Evolutionary conservation across 164 flowering plant genomes (phyloP).

Genomic region (Vitis labrusca): DNA sequence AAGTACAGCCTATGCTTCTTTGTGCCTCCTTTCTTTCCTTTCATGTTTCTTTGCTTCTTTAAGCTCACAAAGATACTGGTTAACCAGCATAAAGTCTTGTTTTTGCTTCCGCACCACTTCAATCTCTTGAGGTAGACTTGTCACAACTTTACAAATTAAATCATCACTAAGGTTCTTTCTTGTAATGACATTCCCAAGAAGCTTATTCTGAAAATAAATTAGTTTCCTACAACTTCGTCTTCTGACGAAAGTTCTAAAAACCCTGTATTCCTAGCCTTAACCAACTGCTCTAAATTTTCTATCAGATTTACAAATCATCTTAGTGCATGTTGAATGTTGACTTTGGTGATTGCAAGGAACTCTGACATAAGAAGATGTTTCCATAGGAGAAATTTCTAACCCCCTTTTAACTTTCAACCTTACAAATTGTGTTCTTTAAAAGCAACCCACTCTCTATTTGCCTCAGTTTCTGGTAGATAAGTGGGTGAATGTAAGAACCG

Average conservation of each 20-base stretch:
- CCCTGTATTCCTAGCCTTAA: slow-evolving; percentile 46
- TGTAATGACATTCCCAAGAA: slow-evolving; percentile 50
- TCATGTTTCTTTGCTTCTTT: too few species aligned
- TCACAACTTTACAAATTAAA: slow-evolving; percentile 38
- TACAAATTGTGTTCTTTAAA: slow-evolving; percentile 9
- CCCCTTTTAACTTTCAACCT: slow-evolving; percentile 4
- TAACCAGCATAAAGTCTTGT: slow-evolving; percentile 84
- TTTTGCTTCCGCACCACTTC: slow-evolving; percentile 48
- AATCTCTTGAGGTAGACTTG: slow-evolving; percentile 67
- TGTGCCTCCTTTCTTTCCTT: too few species aligned
- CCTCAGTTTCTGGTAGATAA: slow-evolving; percentile 29
- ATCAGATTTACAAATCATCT: slow-evolving; percentile 16
- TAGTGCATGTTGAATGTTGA: slow-evolving; percentile 22
- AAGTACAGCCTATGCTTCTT: too few species aligned
- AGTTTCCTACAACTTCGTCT: slow-evolving; percentile 93
- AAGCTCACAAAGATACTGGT: slow-evolving; percentile 21
- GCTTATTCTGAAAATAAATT: slow-evolving; percentile 67
- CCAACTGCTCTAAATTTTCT: slow-evolving; percentile 8
- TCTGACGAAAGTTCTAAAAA: slow-evolving; percentile 60
- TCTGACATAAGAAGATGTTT: slow-evolving; percentile 1
- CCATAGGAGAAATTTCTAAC: slow-evolving; percentile 18
- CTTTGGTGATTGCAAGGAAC: slow-evolving; percentile 27
- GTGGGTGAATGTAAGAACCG: slow-evolving; percentile 15
- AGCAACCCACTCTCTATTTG: slow-evolving; percentile 28
- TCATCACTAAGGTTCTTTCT: slow-evolving; percentile 36